Base-by-base conservation (phyloP, 495 filamentous ascomycete species). In the Chlorociboria aeruginascens region DNA sequence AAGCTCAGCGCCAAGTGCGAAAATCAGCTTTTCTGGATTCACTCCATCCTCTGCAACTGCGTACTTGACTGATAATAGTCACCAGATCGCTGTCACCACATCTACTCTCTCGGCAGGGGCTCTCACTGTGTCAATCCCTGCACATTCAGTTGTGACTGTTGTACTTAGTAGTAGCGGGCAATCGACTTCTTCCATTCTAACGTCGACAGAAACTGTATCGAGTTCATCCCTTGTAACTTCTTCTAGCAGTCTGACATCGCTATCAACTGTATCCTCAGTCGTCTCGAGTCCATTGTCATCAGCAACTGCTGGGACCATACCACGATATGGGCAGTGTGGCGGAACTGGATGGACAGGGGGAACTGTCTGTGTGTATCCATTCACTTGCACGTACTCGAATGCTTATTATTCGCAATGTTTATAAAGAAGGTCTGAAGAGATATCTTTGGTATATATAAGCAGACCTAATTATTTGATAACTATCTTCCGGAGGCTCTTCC, bases 1-100 rank as follows among this genome's bases (percentile, higher is more conserved):
- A 1, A 51, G 48, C 10, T 48, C 58, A 0, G 53, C 52, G 1
- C 54, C 57, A 37, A 52, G 46, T 10, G 55, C 53, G 25, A 54
- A 49, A 37, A 50, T 69, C 17, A 39, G 11, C 11, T 16, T 39
- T 8, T 35, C 33, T 35, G 36, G 36, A 8, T 16, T 39, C 8
- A 39, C 36, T 39, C n/a, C 11, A 17, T 14, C 13, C 2, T 8
- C 10, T 8, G 36, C 20, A 8, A 16, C 8, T n/a, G 13, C 11
- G 8, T 39, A 16, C 7, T 0, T 43, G 10, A 39, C 36, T 6
- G n/a, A 39, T 14, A 39, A 39, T 14, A 39, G 16, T 7, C 13
- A 39, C 20, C 10, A 35, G 10, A 7, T 35, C 10, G 13, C 10
- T 35, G 10, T 13, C 10, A 35, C 13, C 10, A 11, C 33, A 10